Evolutionary conservation across 441 rosid genomes (phyloP).

Genomic region (Lepidium campestre): DNA sequence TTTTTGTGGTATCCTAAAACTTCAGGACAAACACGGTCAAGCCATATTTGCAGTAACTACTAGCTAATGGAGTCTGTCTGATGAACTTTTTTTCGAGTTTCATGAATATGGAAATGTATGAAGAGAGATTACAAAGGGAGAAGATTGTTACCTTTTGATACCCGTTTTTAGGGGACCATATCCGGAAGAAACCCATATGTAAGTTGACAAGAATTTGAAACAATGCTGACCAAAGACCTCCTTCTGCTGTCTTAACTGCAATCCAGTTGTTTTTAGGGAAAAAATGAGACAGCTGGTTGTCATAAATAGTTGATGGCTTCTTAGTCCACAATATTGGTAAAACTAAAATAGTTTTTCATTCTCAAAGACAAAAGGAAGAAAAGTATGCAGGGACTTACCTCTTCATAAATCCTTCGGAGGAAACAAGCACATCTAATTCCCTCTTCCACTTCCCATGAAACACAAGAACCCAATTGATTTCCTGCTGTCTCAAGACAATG

Average conservation of each 20-base stretch:
- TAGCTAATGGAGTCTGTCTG: neutral
- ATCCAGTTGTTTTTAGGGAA: conserved; percentile 13
- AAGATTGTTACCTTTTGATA: conserved; percentile 51
- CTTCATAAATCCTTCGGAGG: conserved; percentile 92
- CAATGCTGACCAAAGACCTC: conserved; percentile 66
- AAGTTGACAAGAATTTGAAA: conserved; percentile 69
- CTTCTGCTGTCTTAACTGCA: conserved; percentile 86
- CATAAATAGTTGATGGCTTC: neutral
- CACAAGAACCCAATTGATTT: conserved; percentile 33
- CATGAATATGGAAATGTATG: neutral
- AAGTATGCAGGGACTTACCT: conserved; percentile 41
- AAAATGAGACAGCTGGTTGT: neutral
- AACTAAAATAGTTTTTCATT: neutral
- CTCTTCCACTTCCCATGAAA: conserved; percentile 55
- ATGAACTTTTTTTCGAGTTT: neutral
- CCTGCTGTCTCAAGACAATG: conserved; percentile 63
- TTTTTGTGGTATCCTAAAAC: neutral
- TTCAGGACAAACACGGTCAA: conserved; percentile 1
- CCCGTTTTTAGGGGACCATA: conserved; percentile 64
- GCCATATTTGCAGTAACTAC: neutral
- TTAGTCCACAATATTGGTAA: neutral
- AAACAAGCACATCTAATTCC: conserved; percentile 70
- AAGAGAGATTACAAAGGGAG: neutral
- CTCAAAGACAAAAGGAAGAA: neutral
- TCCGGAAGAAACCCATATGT: conserved; percentile 78